Percentiles rank a stretch among this genome's conserved stretches.
These are phyloP conservation scores for Alternaria postmessia DNA, from an alignment of 2,329 filamentous ascomycete genomes.

Conservation along the genomic window DNA sequence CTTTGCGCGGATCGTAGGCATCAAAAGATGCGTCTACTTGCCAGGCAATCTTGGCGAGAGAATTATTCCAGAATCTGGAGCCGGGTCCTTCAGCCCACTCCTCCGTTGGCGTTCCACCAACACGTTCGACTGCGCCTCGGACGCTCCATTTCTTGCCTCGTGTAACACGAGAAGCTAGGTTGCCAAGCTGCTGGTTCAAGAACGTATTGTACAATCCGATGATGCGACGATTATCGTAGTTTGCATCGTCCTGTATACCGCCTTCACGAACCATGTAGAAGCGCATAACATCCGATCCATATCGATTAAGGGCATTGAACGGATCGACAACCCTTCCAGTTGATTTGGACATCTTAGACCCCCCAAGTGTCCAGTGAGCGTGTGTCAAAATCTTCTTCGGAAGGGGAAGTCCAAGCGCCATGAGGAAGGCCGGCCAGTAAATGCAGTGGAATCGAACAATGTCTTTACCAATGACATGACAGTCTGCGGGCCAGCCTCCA, in stretches of 20 bases:
- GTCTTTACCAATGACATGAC: conserved; percentile 95
- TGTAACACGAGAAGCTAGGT: conserved; percentile 76
- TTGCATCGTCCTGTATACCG: conserved; percentile 77
- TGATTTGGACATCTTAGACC: conserved; percentile 95
- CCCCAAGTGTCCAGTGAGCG: conserved; percentile 93
- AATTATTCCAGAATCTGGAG: conserved; percentile 44
- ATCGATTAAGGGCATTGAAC: conserved; percentile 87
- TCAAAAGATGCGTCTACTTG: conserved; percentile 36
- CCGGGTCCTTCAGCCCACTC: conserved; percentile 40
- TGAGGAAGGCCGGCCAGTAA: conserved; percentile 96
- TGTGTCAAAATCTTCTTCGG: conserved; percentile 86
- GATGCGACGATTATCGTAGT: conserved; percentile 84
- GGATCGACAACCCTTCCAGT: conserved; percentile 95
- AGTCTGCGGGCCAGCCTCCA: conserved; percentile 85
- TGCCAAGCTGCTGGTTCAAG: conserved; percentile 80
- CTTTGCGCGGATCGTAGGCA: conserved; percentile 39
- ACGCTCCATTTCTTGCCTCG: conserved; percentile 75
- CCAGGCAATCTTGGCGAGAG: conserved; percentile 45
- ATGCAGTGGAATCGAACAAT: conserved; percentile 94
- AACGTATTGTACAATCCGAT: conserved; percentile 80
- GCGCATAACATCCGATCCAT: conserved; percentile 85
- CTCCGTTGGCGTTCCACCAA: conserved; percentile 36
- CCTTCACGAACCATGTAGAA: conserved; percentile 88
- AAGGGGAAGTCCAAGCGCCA: conserved; percentile 82
- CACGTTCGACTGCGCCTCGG: conserved; percentile 62